These are phyloP conservation scores for Amaranthus tricolor DNA, from an alignment of 179 eudicot genomes.

Conservation along the genomic window DNA sequence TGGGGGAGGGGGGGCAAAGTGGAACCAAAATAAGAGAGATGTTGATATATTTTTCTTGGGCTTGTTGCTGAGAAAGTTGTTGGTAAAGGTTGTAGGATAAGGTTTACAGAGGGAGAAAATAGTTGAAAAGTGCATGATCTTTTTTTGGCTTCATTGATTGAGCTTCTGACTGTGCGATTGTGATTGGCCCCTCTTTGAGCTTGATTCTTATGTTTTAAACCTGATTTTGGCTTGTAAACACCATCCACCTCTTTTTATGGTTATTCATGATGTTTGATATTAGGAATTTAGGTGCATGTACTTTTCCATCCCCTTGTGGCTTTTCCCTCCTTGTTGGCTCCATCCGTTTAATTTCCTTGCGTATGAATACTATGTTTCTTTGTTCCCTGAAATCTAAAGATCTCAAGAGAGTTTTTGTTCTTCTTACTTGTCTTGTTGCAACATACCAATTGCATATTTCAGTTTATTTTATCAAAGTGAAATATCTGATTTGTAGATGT, in stretches of 20 bases:
- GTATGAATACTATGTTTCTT: not conserved
- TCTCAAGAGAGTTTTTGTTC: not conserved
- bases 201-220: too few relatives aligned
- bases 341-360: not conserved
- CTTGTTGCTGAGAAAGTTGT: too few relatives aligned
- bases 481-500: not conserved
- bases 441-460: not conserved
- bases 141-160: too few relatives aligned
- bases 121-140: too few relatives aligned
- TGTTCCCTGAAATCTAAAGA: not conserved
- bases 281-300: not conserved
- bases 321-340: not conserved
- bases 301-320: not conserved
- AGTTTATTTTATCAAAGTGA: not conserved
- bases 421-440: not conserved
- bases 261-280: not conserved
- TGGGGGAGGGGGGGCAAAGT: too few relatives aligned
- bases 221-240: not conserved
- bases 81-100: too few relatives aligned
- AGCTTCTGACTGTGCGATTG: too few relatives aligned
- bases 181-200: too few relatives aligned
- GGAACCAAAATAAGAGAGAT: too few relatives aligned
- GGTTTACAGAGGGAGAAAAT: too few relatives aligned
- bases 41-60: too few relatives aligned
- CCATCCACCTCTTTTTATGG: not conserved